These are phyloP conservation scores for Triticum dicoccoides DNA, from an alignment of 176 grass and related monocot species.

Conservation along the genomic window DNA sequence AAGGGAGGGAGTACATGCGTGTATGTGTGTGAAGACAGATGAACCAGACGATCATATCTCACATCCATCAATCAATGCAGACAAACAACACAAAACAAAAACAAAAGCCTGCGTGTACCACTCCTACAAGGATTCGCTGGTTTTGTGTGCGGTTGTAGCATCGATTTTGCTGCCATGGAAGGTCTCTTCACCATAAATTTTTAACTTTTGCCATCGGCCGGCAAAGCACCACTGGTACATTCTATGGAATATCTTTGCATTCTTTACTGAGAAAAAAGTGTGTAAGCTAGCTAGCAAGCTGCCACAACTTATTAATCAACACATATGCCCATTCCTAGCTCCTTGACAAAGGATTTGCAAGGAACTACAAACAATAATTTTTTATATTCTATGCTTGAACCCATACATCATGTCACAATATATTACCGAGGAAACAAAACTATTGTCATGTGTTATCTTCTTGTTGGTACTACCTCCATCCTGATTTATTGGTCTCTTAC, in stretches of 20 bases:
- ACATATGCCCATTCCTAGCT: slow-evolving; percentile 27
- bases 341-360: neutral
- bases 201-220: neutral
- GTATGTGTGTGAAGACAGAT: neutral
- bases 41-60: neutral
- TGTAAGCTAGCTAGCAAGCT: neutral
- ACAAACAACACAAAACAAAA: slow-evolving; percentile 2
- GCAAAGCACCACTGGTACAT: neutral
- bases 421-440: neutral
- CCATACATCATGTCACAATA: neutral
- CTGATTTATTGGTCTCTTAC: no score
- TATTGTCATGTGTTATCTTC: neutral
- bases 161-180: neutral
- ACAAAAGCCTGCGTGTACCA: neutral
- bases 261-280: neutral
- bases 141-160: neutral
- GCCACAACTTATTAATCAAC: neutral
- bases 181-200: neutral
- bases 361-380: neutral
- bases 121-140: neutral
- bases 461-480: neutral
- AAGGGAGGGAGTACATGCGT: neutral
- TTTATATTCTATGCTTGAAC: neutral
- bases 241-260: neutral
- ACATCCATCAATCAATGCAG: neutral